These are phyloP conservation scores for Trichoderma lentiforme DNA, from an alignment of 2,329 filamentous ascomycete genomes.

Conservation along the genomic window DNA sequence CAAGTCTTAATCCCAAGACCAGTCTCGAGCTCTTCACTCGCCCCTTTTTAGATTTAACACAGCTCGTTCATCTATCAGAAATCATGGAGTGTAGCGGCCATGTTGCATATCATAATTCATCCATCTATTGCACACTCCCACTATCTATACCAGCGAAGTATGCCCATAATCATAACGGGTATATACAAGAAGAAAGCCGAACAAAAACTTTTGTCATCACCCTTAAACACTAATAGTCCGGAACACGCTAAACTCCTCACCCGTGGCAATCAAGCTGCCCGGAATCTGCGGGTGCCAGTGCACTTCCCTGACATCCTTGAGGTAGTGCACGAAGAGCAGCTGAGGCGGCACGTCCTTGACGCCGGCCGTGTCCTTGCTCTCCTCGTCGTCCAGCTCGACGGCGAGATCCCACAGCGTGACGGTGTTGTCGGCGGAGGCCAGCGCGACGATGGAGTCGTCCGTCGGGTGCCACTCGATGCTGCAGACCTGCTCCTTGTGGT, in stretches of 20 bases:
- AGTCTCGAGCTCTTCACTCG: not conserved
- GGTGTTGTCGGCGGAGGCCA: slow-evolving; percentile 89
- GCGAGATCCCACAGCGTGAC: slow-evolving; percentile 95
- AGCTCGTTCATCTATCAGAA: not conserved
- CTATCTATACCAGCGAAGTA: slow-evolving; percentile 12
- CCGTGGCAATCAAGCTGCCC: slow-evolving; percentile 83
- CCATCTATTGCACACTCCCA: slow-evolving; percentile 15
- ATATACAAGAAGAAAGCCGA: slow-evolving; percentile 8
- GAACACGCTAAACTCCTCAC: slow-evolving; percentile 82
- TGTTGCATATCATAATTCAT: slow-evolving; percentile 10
- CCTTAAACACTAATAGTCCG: slow-evolving; percentile 74
- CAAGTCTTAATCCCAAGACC: not conserved
- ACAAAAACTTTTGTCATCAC: not conserved
- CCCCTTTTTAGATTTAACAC: not conserved
- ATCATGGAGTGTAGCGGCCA: not conserved
- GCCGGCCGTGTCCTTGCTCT: slow-evolving; percentile 84
- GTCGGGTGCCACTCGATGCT: slow-evolving; percentile 96
- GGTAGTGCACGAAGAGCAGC: slow-evolving; percentile 93
- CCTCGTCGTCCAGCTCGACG: slow-evolving; percentile 94
- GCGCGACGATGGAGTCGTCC: slow-evolving; percentile 91
- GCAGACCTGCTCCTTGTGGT: slow-evolving; percentile 96
- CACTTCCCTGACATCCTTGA: slow-evolving; percentile 89
- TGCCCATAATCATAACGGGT: slow-evolving; percentile 15
- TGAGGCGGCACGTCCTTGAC: slow-evolving; percentile 90
- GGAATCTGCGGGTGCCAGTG: slow-evolving; percentile 98